Conservation (phyloP, 1,139 yeast species). For the Debaryomyces udenii region DNA sequence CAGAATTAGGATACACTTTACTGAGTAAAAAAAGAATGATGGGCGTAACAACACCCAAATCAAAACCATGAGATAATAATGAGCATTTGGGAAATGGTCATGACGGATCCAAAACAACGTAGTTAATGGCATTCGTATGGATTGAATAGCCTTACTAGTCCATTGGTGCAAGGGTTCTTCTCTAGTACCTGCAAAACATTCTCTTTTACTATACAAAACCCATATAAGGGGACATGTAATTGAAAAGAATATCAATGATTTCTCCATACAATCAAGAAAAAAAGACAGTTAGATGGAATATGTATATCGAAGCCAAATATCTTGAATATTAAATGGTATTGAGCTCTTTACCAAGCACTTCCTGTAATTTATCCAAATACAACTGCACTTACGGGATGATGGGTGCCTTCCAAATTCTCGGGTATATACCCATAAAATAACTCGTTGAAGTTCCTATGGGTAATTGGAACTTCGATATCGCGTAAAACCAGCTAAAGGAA, state of each 20-base stretch:
- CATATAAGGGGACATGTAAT: constrained; percentile 50
- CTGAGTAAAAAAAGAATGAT: constrained; percentile 34
- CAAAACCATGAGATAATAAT: constrained; percentile 47
- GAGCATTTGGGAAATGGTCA: constrained; percentile 44
- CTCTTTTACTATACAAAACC: constrained; percentile 44
- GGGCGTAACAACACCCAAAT: constrained; percentile 44
- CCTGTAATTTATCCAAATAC: constrained; percentile 56
- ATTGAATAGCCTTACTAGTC: constrained; percentile 50
- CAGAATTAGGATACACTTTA: constrained; percentile 19
- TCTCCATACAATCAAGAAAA: constrained; percentile 54
- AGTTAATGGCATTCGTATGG: constrained; percentile 54
- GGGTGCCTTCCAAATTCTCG: constrained; percentile 32
- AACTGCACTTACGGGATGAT: constrained; percentile 54
- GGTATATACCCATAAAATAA: constrained; percentile 50
- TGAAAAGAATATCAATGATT: constrained; percentile 52
- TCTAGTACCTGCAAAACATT: constrained; percentile 39
- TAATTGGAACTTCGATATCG: constrained; percentile 52
- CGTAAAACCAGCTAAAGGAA: constrained; percentile 54
- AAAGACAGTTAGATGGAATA: constrained; percentile 51
- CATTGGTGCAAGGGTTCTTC: constrained; percentile 53
- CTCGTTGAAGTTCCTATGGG: constrained; percentile 58
- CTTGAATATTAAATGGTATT: constrained; percentile 51
- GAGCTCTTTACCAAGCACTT: constrained; percentile 58
- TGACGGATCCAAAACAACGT: constrained; percentile 52
- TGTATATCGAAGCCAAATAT: constrained; percentile 53